These are phyloP conservation scores for Silene noctiflora DNA, from an alignment of 179 eudicot genomes.

Conservation along the genomic window DNA sequence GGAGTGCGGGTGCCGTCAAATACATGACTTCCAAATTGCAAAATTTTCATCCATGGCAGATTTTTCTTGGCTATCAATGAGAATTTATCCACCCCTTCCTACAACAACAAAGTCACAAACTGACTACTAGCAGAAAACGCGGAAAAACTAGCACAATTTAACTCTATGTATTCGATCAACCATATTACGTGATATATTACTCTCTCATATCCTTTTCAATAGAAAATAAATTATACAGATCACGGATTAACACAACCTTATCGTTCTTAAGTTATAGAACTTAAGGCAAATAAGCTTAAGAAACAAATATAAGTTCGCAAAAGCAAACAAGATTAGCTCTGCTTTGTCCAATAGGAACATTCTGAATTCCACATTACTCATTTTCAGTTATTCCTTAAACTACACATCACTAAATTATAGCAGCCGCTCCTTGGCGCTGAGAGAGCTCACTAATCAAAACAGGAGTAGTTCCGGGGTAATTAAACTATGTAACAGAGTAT, in stretches of 20 bases:
- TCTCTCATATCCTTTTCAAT: too few species aligned
- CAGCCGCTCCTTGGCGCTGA: background rate
- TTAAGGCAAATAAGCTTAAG: too few species aligned
- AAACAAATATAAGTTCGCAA: too few species aligned
- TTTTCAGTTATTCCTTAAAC: background rate
- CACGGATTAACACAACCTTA: too few species aligned
- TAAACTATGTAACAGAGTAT: too few species aligned
- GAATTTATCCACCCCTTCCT: conserved; percentile 52
- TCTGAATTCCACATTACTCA: background rate
- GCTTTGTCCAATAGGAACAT: background rate
- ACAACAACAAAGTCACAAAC: conserved; percentile 23
- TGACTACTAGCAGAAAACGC: background rate
- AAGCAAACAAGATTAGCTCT: background rate
- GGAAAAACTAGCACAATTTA: background rate
- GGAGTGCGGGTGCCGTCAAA: conserved; percentile 61
- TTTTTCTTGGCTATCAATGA: conserved; percentile 39
- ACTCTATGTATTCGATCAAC: background rate
- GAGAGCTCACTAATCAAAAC: background rate
- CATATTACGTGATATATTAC: too few species aligned
- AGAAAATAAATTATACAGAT: too few species aligned
- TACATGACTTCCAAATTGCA: conserved; percentile 50
- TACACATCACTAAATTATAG: background rate
- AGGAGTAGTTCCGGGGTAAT: background rate
- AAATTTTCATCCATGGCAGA: conserved; percentile 56
- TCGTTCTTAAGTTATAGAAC: too few species aligned